Conservation (phyloP, 805 yeast genomes). For the Candida tammaniensis region DNA sequence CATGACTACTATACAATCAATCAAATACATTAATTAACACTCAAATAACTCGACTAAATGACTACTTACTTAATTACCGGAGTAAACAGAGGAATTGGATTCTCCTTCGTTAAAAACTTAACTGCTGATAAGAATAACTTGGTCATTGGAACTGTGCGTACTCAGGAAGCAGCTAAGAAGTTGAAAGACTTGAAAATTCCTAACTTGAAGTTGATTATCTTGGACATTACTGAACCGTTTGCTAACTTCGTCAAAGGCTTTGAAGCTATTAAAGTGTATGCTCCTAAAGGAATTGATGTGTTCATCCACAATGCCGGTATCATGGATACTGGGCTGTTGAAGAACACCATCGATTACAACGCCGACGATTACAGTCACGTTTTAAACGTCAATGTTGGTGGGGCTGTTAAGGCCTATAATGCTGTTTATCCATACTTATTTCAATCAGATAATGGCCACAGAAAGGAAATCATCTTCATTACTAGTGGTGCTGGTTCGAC, state of each 20-base stretch:
- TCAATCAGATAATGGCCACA: constrained; percentile 10
- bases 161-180: neutral
- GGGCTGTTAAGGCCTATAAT: constrained; percentile 11
- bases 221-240: constrained; percentile 3
- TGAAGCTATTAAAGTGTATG: neutral
- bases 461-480: constrained; percentile 23
- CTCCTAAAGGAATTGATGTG: constrained; percentile 6
- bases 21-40: too few relatives aligned
- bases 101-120: constrained; percentile 1
- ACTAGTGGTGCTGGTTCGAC: constrained; percentile 17
- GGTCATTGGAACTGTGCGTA: constrained; percentile 10
- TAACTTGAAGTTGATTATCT: neutral
- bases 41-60: too few relatives aligned
- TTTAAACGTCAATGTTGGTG: constrained; percentile 9
- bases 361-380: constrained; percentile 3
- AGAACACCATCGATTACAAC: constrained; percentile 2
- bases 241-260: constrained; percentile 1
- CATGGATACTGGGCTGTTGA: neutral
- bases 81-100: constrained; percentile 11
- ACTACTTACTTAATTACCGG: constrained; percentile 6
- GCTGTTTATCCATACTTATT: constrained; percentile 11
- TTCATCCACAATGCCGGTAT: constrained; percentile 10
- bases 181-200: neutral
- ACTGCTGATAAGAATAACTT: constrained; percentile 2
- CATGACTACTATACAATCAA: too few relatives aligned